phyloP scores from a whole-genome alignment of 495 filamentous ascomycete genomes.

The Hypoxylon lienhwacheense region DNA sequence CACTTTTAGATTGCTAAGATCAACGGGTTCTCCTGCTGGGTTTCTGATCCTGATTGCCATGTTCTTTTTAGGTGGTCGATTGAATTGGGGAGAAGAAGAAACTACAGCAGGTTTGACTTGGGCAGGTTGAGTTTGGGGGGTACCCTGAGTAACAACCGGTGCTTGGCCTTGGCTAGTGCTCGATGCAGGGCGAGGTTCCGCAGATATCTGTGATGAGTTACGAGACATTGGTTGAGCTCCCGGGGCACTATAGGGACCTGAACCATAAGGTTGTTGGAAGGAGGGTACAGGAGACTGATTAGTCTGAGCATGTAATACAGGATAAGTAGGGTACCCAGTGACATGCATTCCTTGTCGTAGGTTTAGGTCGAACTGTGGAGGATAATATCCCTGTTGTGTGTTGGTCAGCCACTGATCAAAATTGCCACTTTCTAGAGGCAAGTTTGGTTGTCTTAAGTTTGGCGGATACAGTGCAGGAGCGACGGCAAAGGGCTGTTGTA shows the following conservation, averaged over 20 bases:
- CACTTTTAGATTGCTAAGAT: constrained; percentile 44
- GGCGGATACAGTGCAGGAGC: constrained; percentile 40
- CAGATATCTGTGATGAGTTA: constrained; percentile 76
- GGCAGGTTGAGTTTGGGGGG: constrained; percentile 55
- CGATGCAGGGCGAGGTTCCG: constrained; percentile 72
- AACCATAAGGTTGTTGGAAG: constrained; percentile 55
- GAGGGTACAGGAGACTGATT: constrained; percentile 48
- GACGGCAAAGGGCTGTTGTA: constrained; percentile 38
- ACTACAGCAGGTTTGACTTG: constrained; percentile 61
- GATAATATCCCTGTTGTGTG: constrained; percentile 57
- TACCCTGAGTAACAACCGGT: constrained; percentile 50
- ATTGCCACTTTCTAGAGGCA: constrained; percentile 68
- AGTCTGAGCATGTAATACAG: constrained; percentile 53
- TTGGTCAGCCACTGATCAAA: constrained; percentile 77
- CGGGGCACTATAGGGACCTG: constrained; percentile 55
- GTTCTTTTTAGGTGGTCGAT: constrained; percentile 63
- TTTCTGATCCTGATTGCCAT: constrained; percentile 77
- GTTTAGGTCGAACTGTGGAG: constrained; percentile 34
- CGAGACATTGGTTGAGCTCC: constrained; percentile 75
- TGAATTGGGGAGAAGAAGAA: constrained; percentile 62
- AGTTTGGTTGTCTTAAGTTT: constrained; percentile 47
- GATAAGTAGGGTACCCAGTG: constrained; percentile 51
- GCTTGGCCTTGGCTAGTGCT: constrained; percentile 67
- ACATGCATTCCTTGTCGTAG: constrained; percentile 38
- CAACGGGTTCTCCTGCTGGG: constrained; percentile 63